Conservation (phyloP, 305 asterid species). For the Andrographis paniculata region DNA sequence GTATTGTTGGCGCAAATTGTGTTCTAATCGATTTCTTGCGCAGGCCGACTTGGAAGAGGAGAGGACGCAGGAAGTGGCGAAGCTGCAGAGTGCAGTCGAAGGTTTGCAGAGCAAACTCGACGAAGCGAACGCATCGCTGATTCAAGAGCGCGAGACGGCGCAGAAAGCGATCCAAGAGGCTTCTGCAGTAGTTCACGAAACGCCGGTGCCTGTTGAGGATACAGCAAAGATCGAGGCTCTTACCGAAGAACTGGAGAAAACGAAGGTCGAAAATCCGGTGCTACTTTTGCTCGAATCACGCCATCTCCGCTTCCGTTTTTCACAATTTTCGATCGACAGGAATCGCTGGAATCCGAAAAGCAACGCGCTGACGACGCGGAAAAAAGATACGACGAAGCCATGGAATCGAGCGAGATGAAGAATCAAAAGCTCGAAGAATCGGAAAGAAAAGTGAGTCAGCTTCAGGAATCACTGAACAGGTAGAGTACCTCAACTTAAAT, state of each 20-base stretch:
- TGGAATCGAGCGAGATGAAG: constrained; percentile 60
- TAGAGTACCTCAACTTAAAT: constrained; percentile 23
- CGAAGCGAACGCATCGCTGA: constrained; percentile 43
- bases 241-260: constrained; percentile 52
- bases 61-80: constrained; percentile 53
- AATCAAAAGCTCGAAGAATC: constrained; percentile 78
- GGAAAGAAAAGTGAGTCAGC: constrained; percentile 68
- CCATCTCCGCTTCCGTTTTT: background rate
- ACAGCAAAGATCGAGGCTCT: constrained; percentile 63
- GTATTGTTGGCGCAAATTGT: background rate
- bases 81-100: constrained; percentile 65
- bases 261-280: constrained; percentile 45
- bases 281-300: background rate
- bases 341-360: constrained; percentile 52
- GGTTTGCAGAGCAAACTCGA: constrained; percentile 48
- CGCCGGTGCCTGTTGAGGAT: constrained; percentile 73
- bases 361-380: constrained; percentile 77
- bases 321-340: constrained; percentile 39
- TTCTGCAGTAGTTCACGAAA: constrained; percentile 47
- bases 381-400: constrained; percentile 51
- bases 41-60: constrained; percentile 85
- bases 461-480: constrained; percentile 92
- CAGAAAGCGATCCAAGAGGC: constrained; percentile 68
- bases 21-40: background rate
- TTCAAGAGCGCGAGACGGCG: constrained; percentile 56